Evolutionary conservation across 2,329 filamentous ascomycete species (phyloP).

Genomic region (Dactylellina parvicollis): DNA sequence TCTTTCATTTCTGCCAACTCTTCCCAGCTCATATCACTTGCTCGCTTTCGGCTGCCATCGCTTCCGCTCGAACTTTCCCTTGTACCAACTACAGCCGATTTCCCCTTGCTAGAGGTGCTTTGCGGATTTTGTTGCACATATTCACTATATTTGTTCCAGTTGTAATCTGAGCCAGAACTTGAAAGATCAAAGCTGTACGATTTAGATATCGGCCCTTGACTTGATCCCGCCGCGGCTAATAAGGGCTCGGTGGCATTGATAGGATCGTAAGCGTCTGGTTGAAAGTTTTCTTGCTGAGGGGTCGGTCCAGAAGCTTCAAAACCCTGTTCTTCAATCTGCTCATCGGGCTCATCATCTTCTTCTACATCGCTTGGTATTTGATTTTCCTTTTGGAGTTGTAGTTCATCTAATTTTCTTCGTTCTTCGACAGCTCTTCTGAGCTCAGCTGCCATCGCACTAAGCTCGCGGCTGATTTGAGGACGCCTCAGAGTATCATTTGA

Average conservation of each 20-base stretch:
- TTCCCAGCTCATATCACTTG: constrained; percentile 52
- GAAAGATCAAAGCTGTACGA: constrained; percentile 46
- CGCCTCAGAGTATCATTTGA: constrained; percentile 36
- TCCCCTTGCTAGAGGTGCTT: constrained; percentile 25
- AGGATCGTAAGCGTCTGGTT: neutral
- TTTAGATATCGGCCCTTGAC: constrained; percentile 8
- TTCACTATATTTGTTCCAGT: constrained; percentile 53
- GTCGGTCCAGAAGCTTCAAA: neutral
- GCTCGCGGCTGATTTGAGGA: constrained; percentile 56
- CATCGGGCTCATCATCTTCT: constrained; percentile 6
- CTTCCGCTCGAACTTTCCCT: constrained; percentile 50
- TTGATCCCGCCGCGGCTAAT: neutral
- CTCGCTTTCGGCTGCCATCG: constrained; percentile 44
- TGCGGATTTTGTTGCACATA: constrained; percentile 28
- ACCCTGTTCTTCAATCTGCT: neutral
- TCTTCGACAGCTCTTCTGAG: constrained; percentile 56
- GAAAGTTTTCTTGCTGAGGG: neutral
- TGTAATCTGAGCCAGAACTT: constrained; percentile 46
- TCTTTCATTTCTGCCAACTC: constrained; percentile 37
- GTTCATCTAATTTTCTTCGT: constrained; percentile 14
- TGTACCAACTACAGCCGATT: constrained; percentile 15
- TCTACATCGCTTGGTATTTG: constrained; percentile 1
- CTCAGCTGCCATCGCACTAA: constrained; percentile 55
- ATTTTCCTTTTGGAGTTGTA: neutral
- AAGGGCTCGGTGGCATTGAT: neutral